A percentile compares a stretch with the other conserved stretches of the same genome.
These are phyloP conservation scores for Penicillium cosmopolitanum DNA, from an alignment of 495 filamentous ascomycete genomes.

Conservation along the genomic window DNA sequence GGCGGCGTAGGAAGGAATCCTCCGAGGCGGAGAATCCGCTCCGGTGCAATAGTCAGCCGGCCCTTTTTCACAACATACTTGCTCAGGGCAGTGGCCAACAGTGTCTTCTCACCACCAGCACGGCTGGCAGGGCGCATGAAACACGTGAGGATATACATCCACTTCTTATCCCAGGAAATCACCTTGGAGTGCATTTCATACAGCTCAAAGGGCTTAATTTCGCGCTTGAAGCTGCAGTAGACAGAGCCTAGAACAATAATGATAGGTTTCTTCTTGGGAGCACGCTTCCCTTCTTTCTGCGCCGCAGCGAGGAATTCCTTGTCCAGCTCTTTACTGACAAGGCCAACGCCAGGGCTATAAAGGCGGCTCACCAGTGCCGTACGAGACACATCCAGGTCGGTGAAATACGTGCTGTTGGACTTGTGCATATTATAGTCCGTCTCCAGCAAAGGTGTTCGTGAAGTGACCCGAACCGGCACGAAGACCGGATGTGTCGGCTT, in stretches of 20 bases:
- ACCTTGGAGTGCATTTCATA: constrained; percentile 71
- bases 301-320: constrained; percentile 39
- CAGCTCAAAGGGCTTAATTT: constrained; percentile 66
- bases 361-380: constrained; percentile 63
- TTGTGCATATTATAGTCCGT: constrained; percentile 74
- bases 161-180: constrained; percentile 80
- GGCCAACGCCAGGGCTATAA: constrained; percentile 58
- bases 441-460: constrained; percentile 59
- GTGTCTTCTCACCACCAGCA: constrained; percentile 51
- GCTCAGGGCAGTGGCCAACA: constrained; percentile 76
- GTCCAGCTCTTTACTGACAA: constrained; percentile 52
- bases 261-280: constrained; percentile 44
- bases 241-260: constrained; percentile 67
- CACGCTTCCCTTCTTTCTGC: constrained; percentile 45
- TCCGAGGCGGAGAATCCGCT: constrained; percentile 69
- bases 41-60: constrained; percentile 80
- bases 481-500: constrained; percentile 57
- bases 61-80: constrained; percentile 94
- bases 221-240: constrained; percentile 65
- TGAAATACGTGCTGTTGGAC: constrained; percentile 75
- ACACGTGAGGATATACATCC: constrained; percentile 76
- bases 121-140: constrained; percentile 60
- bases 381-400: constrained; percentile 71
- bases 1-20: constrained; percentile 60
- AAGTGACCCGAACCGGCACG: constrained; percentile 52